Base-by-base conservation (phyloP, 2,329 filamentous ascomycete species). In the Aspergillus texensis region DNA sequence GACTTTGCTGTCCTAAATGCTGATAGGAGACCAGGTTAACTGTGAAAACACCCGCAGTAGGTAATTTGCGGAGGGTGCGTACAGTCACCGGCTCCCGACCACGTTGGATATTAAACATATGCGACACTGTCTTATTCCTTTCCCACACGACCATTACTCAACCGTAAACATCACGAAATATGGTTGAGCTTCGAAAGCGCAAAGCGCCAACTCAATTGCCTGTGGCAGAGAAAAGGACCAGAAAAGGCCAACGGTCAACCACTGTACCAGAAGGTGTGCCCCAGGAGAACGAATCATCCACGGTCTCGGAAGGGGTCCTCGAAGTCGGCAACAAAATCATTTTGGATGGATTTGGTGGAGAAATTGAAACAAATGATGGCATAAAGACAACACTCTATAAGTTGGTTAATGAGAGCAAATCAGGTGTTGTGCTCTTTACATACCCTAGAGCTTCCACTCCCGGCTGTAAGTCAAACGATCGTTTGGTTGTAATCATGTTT, bases 391-490 rank as follows among this genome's bases (percentile, higher is more conserved):
- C 88, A 1, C 82, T 99, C 63, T 90, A 92, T 81, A 84, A 88
- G 71, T 88, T 99, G 28, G 86, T 97, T 56, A 90, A 93, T 58
- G 86, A 91, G 74, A 96, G 93, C 85, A 89, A 92, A 80, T 84
- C 86, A 41, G 95, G 94, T 30, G 91, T 98, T 50, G 92, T 97
- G 39, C 82, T 98, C 34, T 97, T 99, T 79, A 97, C 94, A 36
- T 98, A 98, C 76, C 95, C 95, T 63, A 96, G 91, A 81, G 95
- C 95, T 14, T 95, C 91, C 32, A 99, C 95, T 26, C 92, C 93
- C 43, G 94, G 94, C 67, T 98, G 94, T 97, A 88, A 87, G 92
- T 78, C n/a, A 21, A 50, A 50, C 39, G 9, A 53, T 41, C 41
- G 59, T 30, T 54, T n/a, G 45, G 58, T 50, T 50, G 14, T 50